Conservation (phyloP, 441 rosid genomes). For the Codiaeum variegatum region DNA sequence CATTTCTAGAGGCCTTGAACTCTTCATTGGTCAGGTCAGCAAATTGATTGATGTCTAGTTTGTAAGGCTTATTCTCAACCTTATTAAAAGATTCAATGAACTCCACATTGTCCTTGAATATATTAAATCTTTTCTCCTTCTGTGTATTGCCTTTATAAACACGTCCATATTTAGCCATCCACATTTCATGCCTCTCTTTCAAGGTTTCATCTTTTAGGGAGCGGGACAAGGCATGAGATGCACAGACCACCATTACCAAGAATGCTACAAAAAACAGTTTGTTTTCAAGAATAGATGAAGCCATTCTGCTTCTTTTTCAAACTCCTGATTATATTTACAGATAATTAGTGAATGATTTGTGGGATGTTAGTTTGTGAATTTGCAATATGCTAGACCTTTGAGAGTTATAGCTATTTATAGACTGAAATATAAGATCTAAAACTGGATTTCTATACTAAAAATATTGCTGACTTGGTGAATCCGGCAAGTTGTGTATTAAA, state of each 20-base stretch:
- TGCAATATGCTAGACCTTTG: background rate
- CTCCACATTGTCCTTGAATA: conserved; percentile 59
- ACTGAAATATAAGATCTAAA: background rate
- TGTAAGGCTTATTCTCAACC: conserved; percentile 21
- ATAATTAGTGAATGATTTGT: background rate
- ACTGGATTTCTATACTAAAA: background rate
- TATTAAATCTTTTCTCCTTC: conserved; percentile 45
- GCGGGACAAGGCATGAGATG: conserved; percentile 37
- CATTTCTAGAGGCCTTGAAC: conserved; percentile 8
- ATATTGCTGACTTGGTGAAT: background rate
- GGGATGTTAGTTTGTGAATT: background rate
- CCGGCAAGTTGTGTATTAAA: conserved; percentile 2
- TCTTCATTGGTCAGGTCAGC: conserved; percentile 10
- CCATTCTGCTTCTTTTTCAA: conserved; percentile 17
- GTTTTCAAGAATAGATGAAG: conserved; percentile 14
- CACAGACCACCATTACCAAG: conserved; percentile 22
- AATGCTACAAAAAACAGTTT: background rate
- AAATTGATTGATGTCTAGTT: conserved; percentile 8
- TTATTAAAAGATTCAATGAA: conserved; percentile 58
- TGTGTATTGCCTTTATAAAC: conserved; percentile 30
- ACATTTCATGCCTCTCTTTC: conserved; percentile 30
- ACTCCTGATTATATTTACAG: background rate
- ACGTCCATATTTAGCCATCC: conserved; percentile 39
- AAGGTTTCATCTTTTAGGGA: conserved; percentile 22
- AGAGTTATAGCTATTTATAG: conserved; percentile 11